Conservation (phyloP, 108 stramenopile genomes). For the Nannochloropsis salina region DNA sequence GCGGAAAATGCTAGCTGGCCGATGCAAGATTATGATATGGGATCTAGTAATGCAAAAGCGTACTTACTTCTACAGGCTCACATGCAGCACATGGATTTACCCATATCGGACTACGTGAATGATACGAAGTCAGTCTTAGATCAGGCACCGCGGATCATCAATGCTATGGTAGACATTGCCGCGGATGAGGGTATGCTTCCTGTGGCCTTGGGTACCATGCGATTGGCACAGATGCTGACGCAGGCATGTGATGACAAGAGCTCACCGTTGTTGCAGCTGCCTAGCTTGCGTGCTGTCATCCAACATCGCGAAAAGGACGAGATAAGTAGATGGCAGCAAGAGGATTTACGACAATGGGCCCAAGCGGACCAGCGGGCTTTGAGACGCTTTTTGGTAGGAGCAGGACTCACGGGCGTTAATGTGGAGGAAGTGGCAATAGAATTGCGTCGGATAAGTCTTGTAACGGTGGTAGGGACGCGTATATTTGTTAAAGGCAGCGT, state of each 20-base stretch:
- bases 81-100: slow-evolving; percentile 69
- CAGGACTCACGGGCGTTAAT: neutral
- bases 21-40: slow-evolving; percentile 49
- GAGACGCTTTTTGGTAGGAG: slow-evolving; percentile 18
- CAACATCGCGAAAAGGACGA: slow-evolving; percentile 23
- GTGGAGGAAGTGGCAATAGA: neutral
- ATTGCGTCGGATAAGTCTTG: neutral
- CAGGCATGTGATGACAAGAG: slow-evolving; percentile 37
- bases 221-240: slow-evolving; percentile 45
- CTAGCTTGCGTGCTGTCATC: slow-evolving; percentile 26
- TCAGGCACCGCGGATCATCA: slow-evolving; percentile 83
- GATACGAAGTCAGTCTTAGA: slow-evolving; percentile 91
- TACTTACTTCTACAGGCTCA: slow-evolving; percentile 87
- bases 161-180: slow-evolving; percentile 88
- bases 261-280: slow-evolving; percentile 42
- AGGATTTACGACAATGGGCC: neutral
- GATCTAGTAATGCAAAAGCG: slow-evolving; percentile 83
- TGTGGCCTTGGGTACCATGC: slow-evolving; percentile 38
- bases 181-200: slow-evolving; percentile 55
- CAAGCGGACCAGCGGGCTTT: neutral
- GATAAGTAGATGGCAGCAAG: neutral
- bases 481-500: neutral
- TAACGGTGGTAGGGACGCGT: neutral
- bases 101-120: slow-evolving; percentile 93
- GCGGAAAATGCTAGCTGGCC: slow-evolving; percentile 71